These are phyloP conservation scores for Asterochloris sp. DNA, from an alignment of 139 green algal genomes.

Conservation along the genomic window DNA sequence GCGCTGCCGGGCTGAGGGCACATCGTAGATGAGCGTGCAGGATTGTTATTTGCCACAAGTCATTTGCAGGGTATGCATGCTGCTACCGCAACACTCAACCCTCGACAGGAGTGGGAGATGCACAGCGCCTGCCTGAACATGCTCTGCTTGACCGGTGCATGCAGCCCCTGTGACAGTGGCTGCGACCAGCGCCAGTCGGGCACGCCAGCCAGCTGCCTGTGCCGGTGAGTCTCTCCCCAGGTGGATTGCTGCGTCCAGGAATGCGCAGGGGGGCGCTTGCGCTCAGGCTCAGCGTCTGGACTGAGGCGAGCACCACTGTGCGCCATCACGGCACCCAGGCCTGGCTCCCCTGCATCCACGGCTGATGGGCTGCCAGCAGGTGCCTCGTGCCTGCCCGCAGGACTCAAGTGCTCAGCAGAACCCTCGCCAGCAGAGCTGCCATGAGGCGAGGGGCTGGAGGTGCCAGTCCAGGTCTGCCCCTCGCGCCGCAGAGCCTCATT, in stretches of 20 bases:
- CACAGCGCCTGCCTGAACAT: neutral
- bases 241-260: neutral
- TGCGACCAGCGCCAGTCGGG: conserved; percentile 31
- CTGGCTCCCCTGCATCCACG: neutral
- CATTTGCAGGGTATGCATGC: neutral
- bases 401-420: neutral
- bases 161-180: conserved; percentile 28
- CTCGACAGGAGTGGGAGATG: neutral
- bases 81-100: neutral
- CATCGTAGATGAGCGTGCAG: neutral
- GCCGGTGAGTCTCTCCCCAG: neutral
- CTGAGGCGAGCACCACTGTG: neutral
- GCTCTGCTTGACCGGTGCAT: conserved; percentile 18
- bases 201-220: conserved; percentile 10
- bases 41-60: neutral
- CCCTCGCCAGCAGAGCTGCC: neutral
- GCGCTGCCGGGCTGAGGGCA: neutral
- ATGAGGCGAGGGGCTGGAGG: neutral
- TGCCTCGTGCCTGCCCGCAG: neutral
- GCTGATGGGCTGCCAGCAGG: neutral
- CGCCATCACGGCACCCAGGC: neutral
- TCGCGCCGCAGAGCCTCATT: neutral
- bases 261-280: neutral
- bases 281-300: neutral
- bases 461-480: neutral